Evolutionary conservation across 2,329 filamentous ascomycete species (phyloP), one percentile per base, ranked within the genome.

Genomic region (Pseudopithomyces chartarum): DNA sequence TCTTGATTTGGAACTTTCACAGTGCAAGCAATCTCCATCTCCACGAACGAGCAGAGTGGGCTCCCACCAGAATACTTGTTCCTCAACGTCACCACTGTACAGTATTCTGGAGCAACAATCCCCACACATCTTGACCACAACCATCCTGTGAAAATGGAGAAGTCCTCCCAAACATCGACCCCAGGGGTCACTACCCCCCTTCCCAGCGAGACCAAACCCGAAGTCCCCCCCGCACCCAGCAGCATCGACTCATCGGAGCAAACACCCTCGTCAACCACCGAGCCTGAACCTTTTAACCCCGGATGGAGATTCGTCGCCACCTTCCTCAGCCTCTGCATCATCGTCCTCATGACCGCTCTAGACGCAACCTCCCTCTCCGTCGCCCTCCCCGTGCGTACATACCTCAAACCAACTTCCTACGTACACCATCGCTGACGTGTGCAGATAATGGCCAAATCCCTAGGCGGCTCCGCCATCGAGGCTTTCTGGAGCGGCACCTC

Each of bases 341-440:
- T 89, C 52, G 82, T 82, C 3, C 75, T 89, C 17, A 86, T 87
- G 76, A 84, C 86, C 2, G 85, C 87, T 12, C 77, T 90, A 26
- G 87, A 90, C 70, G 86, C 86, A 3, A 89, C 87, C 1, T 87
- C 84, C 3, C 79, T 89, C 50, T 86, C 84, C 3, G 85, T 88
- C 6, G 86, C 87, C 3, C 73, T 89, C 43, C 69, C 74, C 12
- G 74, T 76, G 65, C 13, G 69, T 29, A n/a, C 57, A 6, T 40
- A 15, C 33, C 7, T 42, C 10, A 13, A 22, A 40, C 11, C 6
- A 2, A 34, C 13, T 33, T 26, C 29, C 43, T 26, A 29, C 19
- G 15, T 33, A 23, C 4, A 29, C 26, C 4, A 26, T 13, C 20
- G 17, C 59, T 69, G 39, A 70, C 33, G 7, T 15, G 1, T 11